These are phyloP conservation scores for Fusarium phyllophilum DNA, from an alignment of 2,329 filamentous ascomycete genomes.

Conservation along the genomic window DNA sequence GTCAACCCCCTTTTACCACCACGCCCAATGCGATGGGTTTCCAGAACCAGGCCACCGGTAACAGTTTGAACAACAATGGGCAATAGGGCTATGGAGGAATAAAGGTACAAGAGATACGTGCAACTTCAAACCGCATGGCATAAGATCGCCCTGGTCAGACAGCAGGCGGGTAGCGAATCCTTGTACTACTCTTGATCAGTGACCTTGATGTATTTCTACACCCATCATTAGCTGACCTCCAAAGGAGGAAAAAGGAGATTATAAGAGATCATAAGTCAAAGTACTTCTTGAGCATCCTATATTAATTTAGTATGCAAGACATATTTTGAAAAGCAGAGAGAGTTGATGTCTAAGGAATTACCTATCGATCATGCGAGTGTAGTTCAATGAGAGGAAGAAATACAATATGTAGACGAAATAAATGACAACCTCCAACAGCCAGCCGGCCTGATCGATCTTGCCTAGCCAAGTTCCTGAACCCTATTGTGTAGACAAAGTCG, in stretches of 20 bases:
- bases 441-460: constrained; percentile 14
- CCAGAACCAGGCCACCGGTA: not conserved
- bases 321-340: constrained; percentile 13
- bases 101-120: not conserved
- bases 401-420: constrained; percentile 24
- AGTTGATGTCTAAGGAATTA: constrained; percentile 23
- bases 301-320: constrained; percentile 20
- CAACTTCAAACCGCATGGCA: not conserved
- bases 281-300: constrained; percentile 24
- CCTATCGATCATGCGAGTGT: constrained; percentile 26
- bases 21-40: not conserved
- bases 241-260: not conserved
- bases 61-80: not conserved
- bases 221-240: not conserved
- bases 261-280: not conserved
- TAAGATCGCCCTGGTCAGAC: not conserved
- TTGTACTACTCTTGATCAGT: not conserved
- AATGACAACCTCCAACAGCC: constrained; percentile 34
- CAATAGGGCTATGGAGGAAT: not conserved
- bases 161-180: not conserved
- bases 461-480: not conserved
- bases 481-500: not conserved
- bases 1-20: not conserved
- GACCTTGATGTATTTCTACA: not conserved
- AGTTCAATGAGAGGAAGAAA: constrained; percentile 10